These are phyloP conservation scores for Dactylellina parvicollis DNA, from an alignment of 2,329 filamentous ascomycete genomes.

Conservation along the genomic window DNA sequence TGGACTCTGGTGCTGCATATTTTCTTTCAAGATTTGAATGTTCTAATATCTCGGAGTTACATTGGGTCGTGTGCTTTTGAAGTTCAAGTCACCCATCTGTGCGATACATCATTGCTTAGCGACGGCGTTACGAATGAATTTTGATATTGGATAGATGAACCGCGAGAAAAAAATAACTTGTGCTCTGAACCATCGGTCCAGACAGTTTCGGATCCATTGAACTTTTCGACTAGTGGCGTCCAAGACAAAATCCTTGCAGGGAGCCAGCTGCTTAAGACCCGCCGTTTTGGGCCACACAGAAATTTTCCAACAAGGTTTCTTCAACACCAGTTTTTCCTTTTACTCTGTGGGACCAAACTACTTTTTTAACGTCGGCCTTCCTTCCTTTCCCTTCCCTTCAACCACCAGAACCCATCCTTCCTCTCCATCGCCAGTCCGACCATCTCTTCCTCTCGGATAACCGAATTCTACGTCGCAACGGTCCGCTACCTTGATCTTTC, in stretches of 20 bases:
- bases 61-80: slow-evolving; percentile 14
- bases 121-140: slow-evolving; percentile 52
- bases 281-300: slow-evolving; percentile 39
- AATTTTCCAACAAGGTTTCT: slow-evolving; percentile 53
- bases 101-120: slow-evolving; percentile 34
- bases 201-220: not conserved
- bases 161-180: too few species aligned
- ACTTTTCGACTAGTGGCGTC: slow-evolving; percentile 8
- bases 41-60: slow-evolving; percentile 17
- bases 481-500: not conserved
- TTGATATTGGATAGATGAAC: too few species aligned
- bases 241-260: not conserved
- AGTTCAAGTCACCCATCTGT: slow-evolving; percentile 20
- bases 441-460: not conserved
- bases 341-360: slow-evolving; percentile 19
- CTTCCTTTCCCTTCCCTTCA: slow-evolving; percentile 8
- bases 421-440: not conserved
- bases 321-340: slow-evolving; percentile 38
- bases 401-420: not conserved
- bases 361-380: slow-evolving; percentile 3
- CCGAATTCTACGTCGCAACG: not conserved
- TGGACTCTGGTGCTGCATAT: too few species aligned
- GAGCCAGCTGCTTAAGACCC: slow-evolving; percentile 12
- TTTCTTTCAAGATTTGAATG: not conserved
- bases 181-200: not conserved